Evolutionary conservation across 768 basidiomycete species (phyloP).

Genomic region (Hortiboletus campestris): DNA sequence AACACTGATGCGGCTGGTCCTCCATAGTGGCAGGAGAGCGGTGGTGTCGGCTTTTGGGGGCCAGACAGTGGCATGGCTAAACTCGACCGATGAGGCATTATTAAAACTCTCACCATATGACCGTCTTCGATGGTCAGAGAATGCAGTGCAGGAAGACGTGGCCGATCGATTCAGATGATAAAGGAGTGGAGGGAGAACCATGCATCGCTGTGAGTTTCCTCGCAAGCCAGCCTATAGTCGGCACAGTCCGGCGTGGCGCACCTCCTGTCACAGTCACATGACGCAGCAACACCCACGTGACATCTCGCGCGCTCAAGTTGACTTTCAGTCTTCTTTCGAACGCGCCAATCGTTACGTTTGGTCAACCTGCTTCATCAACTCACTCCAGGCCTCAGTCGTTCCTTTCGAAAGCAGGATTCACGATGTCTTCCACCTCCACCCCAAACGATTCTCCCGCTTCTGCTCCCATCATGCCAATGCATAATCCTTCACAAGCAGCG

Average conservation of each 20-base stretch:
- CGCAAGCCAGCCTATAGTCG: too few species aligned
- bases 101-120: neutral
- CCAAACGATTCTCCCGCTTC: conserved; percentile 65
- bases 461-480: conserved; percentile 74
- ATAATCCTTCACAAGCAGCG: conserved; percentile 81
- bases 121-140: neutral
- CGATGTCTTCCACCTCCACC: conserved; percentile 56
- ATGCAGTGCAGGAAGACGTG: neutral
- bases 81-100: neutral
- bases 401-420: conserved; percentile 12
- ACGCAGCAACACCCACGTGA: conserved; percentile 22
- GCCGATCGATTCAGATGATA: neutral
- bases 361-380: conserved; percentile 1
- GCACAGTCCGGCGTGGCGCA: too few species aligned
- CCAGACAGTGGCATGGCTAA: neutral
- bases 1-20: neutral
- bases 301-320: conserved; percentile 28
- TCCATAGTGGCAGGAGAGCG: conserved; percentile 1
- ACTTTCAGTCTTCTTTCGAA: conserved; percentile 5
- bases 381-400: neutral
- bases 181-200: neutral
- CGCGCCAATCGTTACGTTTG: conserved; percentile 7
- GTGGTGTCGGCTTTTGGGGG: conserved; percentile 12
- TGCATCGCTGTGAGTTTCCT: neutral
- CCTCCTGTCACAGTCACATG: conserved; percentile 15